Evolutionary conservation across 192 early-diverging fungal genomes (phyloP).

Genomic region (Chytriomyces hyalinus): DNA sequence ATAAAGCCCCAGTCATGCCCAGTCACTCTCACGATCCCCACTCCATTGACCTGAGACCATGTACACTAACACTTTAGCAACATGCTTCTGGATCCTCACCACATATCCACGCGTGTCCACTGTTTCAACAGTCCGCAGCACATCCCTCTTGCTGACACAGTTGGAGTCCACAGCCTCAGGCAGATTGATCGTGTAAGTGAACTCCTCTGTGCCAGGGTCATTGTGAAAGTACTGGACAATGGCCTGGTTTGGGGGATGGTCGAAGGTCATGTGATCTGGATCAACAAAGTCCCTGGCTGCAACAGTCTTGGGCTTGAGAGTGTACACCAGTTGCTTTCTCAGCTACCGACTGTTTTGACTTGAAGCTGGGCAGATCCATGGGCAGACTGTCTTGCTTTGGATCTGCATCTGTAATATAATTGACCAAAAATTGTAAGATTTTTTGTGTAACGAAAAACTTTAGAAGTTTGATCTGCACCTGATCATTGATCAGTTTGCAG

Average conservation of each 20-base stretch:
- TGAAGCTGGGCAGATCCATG: no score
- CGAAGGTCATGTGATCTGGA: neutral
- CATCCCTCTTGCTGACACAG: neutral
- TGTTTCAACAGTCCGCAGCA: neutral
- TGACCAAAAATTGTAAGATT: no score
- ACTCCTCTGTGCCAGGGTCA: neutral
- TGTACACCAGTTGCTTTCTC: no score
- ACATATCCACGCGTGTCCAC: neutral
- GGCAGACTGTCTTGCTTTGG: no score
- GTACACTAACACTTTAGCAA: neutral
- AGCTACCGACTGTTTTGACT: no score
- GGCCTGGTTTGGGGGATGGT: neutral
- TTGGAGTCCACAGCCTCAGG: neutral
- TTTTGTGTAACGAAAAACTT: no score
- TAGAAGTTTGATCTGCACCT: no score
- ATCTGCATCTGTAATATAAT: no score
- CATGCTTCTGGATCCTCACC: neutral
- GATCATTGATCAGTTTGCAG: no score
- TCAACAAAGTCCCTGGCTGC: neutral
- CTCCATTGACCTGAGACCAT: neutral
- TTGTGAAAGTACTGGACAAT: constrained; percentile 1
- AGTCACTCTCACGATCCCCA: neutral
- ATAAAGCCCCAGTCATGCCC: no score
- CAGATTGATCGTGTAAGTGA: neutral
- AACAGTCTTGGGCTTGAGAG: neutral